Evolutionary conservation across 225 moss, liverwort and hornwort genomes (phyloP), one percentile per base, ranked within the genome.

Genomic region (Straminergon stramineum): DNA sequence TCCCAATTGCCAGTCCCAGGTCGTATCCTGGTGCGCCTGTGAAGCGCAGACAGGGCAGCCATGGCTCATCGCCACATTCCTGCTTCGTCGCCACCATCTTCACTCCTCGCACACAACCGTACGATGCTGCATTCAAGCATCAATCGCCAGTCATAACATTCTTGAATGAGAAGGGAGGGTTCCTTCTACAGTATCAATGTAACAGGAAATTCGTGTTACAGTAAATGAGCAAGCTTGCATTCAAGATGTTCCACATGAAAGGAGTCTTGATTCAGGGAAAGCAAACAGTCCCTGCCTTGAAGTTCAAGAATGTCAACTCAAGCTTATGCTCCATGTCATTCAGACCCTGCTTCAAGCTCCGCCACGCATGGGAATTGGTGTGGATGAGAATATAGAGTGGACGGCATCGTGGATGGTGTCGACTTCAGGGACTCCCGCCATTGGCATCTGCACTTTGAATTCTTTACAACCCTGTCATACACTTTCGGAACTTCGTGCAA

Each of bases 1-100:
- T 84, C 37, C 98, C 98, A 21, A 95, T 91, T 30, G 91, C 93
- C 83, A 92, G 84, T 17, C 98, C 96, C 68, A 96, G 81, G 37
- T 92, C 73, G 82, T 93, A 95, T 28, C 94, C 93, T 77, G 90
- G 84, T 16, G 89, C 84, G 66, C 90, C 88, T 32, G 18, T 87
- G 87, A 93, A 92, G 81, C 86, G 89, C 84, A 93, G 82, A 34
- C 88, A 92, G 21, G 95, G 92, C 62, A 93, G 86, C 95, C 93
- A 93, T 81, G 89, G 86, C 86, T 86, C 89, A 24, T 84, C 85
- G 41, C 80, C 60, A 27, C n/a, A 45, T 45, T 78, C 74, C 68
- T 84, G 61, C 61, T 70, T 79, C 61, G 52, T 52, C 52, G 61
- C 53, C 91, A 76, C 77, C 90, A 87, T 91, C 64, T 43, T 35